Base-by-base conservation (phyloP, 1,284 basidiomycete genomes). In the Sporisorium scitamineum region DNA sequence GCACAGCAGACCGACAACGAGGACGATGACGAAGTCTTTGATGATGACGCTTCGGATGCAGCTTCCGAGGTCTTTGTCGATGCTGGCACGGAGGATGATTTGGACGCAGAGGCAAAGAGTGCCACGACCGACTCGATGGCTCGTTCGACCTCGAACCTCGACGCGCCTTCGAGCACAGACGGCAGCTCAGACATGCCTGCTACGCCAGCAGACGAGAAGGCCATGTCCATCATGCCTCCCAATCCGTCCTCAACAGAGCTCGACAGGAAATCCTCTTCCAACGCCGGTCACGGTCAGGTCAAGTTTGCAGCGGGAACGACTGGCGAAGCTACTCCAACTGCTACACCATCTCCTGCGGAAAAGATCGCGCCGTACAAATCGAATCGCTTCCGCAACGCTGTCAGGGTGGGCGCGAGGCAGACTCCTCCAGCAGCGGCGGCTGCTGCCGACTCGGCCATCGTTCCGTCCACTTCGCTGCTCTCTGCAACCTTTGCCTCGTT, bases 141-240 rank as follows among this genome's bases (percentile, higher is more conserved):
- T 9, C 50, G 66, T 13, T 69, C 66, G 10, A 51, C 47, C 0
- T 72, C 74, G 13, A 68, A 68, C 42, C 54, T 61, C 37, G 67
- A 66, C 1, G 67, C 70, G 11, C 70, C 63, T 18, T 74, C 70
- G 5, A 70, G 67, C 51, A 70, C 70, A 4, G 75, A 77, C 27
- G 67, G 67, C 29, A 77, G 75, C 67, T 67, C 66, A 11, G 75
- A 77, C 32, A 61, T 73, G 60, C 75, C 75, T 26, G 54, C 44
- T 13, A 77, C 75, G n/a, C 70, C 75, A 2, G 51, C 57, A 10
- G 75, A 77, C 37, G 75, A 77, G 24, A 56, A 66, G 26, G 41
- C 37, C 2, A 22, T 66, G 32, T 60, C 70, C 7, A 51, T 67
- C 20, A 41, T 60, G 11, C 29, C 63, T 3, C 63, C 63, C 2